phyloP scores from a whole-genome alignment of 306 rosid species.

The Prunus kanzakura region DNA sequence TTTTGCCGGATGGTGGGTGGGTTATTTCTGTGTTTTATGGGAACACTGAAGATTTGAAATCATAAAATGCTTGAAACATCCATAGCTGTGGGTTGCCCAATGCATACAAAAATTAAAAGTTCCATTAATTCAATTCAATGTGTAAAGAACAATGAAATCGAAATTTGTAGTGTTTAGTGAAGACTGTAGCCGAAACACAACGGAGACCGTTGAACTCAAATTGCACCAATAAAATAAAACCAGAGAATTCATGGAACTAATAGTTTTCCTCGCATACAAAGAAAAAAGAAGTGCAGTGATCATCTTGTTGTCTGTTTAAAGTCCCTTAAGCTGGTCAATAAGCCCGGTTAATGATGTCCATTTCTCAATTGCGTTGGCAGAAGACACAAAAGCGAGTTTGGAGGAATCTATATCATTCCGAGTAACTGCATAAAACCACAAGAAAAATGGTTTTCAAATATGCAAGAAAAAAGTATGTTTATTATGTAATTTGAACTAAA shows the following conservation, averaged over 20 bases:
- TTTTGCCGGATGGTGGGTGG: not conserved
- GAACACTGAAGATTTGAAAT: not conserved
- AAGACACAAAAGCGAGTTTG: slow-evolving; percentile 76
- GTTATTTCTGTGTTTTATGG: not conserved
- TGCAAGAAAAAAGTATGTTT: not conserved
- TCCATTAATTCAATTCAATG: slow-evolving; percentile 13
- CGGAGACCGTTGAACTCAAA: not conserved
- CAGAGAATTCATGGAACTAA: not conserved
- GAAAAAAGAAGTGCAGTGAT: not conserved
- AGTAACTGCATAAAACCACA: slow-evolving; percentile 44
- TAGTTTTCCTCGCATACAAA: not conserved
- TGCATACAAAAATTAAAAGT: not conserved
- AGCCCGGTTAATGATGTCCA: slow-evolving; percentile 84
- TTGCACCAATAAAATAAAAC: not conserved
- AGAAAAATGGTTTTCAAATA: not conserved
- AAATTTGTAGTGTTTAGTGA: slow-evolving; percentile 27
- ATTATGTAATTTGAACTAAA: too few species aligned
- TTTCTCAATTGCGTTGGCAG: slow-evolving; percentile 83
- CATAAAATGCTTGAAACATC: not conserved
- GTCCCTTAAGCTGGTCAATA: slow-evolving; percentile 75
- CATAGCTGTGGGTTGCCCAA: not conserved
- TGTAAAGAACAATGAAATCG: slow-evolving; percentile 13
- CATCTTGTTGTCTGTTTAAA: slow-evolving; percentile 27
- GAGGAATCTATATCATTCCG: slow-evolving; percentile 76
- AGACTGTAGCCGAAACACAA: slow-evolving; percentile 8